phyloP scores from a whole-genome alignment of 805 yeast genomes.

The Myxozyma lipomycoides region DNA sequence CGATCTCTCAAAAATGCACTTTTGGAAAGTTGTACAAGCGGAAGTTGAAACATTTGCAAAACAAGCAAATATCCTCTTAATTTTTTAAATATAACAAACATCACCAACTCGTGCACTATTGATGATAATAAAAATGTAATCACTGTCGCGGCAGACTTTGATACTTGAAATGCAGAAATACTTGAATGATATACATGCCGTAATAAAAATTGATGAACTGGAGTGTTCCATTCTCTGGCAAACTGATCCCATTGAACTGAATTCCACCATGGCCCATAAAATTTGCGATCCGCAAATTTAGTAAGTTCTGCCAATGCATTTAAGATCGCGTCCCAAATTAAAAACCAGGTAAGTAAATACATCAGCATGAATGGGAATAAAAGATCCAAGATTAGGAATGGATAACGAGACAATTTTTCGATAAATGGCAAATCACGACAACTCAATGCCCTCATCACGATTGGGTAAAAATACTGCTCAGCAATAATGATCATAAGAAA shows the following conservation, averaged over 20 bases:
- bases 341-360: constrained; percentile 73
- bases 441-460: constrained; percentile 56
- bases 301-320: constrained; percentile 88
- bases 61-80: constrained; percentile 74
- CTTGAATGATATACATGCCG: constrained; percentile 94
- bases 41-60: constrained; percentile 85
- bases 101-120: constrained; percentile 82
- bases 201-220: constrained; percentile 83
- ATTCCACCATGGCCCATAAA: constrained; percentile 98
- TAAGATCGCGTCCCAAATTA: constrained; percentile 93
- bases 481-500: constrained; percentile 76
- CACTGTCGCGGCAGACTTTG: constrained; percentile 61
- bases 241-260: constrained; percentile 90
- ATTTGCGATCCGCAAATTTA: constrained; percentile 81
- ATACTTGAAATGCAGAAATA: constrained; percentile 66
- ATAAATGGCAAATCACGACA: constrained; percentile 48
- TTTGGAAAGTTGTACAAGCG: constrained; percentile 63
- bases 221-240: constrained; percentile 89
- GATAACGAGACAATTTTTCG: constrained; percentile 45
- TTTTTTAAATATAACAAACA: constrained; percentile 80
- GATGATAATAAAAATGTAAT: constrained; percentile 73
- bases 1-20: constrained; percentile 53
- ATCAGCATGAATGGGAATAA: constrained; percentile 74
- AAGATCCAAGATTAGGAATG: constrained; percentile 62
- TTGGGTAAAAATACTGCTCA: constrained; percentile 69